A percentile compares a stretch with the other conserved stretches of the same genome.
phyloP scores from a whole-genome alignment of 2,329 filamentous ascomycete species.

The Fusarium miscanthi region DNA sequence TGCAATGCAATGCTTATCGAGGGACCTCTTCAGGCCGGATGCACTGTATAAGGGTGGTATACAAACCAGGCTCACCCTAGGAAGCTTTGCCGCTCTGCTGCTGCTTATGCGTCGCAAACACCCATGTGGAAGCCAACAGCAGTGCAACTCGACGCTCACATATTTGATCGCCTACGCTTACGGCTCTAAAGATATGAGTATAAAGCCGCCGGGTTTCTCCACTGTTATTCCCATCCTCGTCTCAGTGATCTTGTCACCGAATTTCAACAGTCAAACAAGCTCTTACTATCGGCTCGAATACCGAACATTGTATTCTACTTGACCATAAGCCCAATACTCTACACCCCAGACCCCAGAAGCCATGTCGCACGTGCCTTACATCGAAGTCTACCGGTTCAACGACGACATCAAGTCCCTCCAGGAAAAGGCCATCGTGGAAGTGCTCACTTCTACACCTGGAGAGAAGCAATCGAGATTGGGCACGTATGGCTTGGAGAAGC shows the following conservation, averaged over 20 bases:
- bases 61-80: constrained; percentile 22
- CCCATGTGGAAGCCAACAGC: constrained; percentile 18
- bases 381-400: constrained; percentile 18
- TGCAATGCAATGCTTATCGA: constrained; percentile 36
- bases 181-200: constrained; percentile 6
- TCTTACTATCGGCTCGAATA: not conserved
- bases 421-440: constrained; percentile 24
- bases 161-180: constrained; percentile 5
- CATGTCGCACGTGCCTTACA: constrained; percentile 20
- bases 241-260: not conserved
- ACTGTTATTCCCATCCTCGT: not conserved
- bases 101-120: constrained; percentile 12
- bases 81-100: constrained; percentile 14
- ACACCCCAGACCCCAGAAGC: not conserved
- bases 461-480: constrained; percentile 18
- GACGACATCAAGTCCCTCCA: constrained; percentile 20
- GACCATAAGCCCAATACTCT: not conserved
- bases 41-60: constrained; percentile 5
- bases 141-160: not conserved
- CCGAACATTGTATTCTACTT: not conserved
- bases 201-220: constrained; percentile 13
- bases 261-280: not conserved
- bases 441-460: constrained; percentile 21
- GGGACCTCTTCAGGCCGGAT: constrained; percentile 1
- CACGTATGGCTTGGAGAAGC: constrained; percentile 20